Conservation (phyloP, 176 grass and related monocot genomes). For the Oryza australiensis region DNA sequence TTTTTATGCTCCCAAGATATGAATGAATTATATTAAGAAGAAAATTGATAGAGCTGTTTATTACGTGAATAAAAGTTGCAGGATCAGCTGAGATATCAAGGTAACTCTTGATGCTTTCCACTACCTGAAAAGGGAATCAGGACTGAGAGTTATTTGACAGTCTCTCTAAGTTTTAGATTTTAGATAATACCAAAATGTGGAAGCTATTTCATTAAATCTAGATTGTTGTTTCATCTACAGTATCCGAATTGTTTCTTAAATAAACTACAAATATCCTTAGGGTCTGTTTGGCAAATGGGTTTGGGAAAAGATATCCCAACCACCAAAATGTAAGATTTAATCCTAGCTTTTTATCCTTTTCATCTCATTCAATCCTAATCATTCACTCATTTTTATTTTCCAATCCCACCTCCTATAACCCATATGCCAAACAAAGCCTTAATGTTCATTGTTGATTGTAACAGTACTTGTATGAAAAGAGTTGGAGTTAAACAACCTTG, state of each 20-base stretch:
- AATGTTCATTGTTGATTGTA: no score
- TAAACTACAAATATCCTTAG: background rate
- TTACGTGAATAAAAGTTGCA: conserved; percentile 71
- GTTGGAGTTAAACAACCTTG: no score
- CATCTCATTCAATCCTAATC: no score
- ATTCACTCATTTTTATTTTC: no score
- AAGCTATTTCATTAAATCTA: background rate
- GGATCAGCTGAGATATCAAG: conserved; percentile 58
- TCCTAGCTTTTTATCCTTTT: no score
- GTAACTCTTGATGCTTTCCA: conserved; percentile 63
- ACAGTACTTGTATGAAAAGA: no score
- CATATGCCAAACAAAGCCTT: no score
- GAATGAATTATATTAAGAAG: background rate
- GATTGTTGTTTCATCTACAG: background rate
- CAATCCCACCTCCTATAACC: no score
- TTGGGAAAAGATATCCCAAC: no score
- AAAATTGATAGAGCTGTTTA: background rate
- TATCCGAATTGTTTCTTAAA: background rate
- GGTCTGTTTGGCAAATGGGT: no score
- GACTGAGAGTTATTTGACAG: background rate
- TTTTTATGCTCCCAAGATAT: background rate
- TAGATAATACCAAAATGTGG: background rate
- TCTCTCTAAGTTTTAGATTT: background rate
- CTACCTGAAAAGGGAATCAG: conserved; percentile 33
- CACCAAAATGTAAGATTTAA: no score